A percentile compares a stretch with the other conserved stretches of the same genome.
These are phyloP conservation scores for Trypanosoma scelopori DNA, from an alignment of 208 protist genomes.

Conservation along the genomic window DNA sequence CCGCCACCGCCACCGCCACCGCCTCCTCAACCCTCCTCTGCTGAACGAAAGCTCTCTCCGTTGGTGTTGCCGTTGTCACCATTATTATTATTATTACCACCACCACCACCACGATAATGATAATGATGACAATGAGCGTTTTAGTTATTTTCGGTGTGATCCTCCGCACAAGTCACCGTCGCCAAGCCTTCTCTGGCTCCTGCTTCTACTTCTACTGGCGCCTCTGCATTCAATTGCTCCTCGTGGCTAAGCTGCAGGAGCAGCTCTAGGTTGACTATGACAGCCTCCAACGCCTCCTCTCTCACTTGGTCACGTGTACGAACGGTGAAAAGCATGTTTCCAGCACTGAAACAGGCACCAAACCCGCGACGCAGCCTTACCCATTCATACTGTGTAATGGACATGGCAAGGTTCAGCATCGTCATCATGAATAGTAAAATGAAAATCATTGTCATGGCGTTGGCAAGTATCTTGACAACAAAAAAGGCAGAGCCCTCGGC, in stretches of 20 bases:
- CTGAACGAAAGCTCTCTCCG: no score
- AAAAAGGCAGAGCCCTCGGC: constrained; percentile 29
- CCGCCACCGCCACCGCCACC: no score
- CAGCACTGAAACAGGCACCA: constrained; percentile 41
- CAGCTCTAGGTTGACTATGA: constrained; percentile 47
- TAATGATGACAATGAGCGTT: no score
- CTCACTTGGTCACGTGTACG: constrained; percentile 49
- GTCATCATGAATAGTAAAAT: constrained; percentile 54
- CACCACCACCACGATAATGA: background rate
- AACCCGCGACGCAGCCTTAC: constrained; percentile 43
- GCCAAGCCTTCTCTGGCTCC: background rate
- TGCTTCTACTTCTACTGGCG: background rate
- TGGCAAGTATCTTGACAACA: constrained; percentile 34
- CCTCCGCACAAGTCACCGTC: background rate
- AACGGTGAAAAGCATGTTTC: constrained; percentile 40
- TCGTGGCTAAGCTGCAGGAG: constrained; percentile 38
- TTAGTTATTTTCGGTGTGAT: background rate
- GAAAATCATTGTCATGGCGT: constrained; percentile 42
- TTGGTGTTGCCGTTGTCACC: background rate
- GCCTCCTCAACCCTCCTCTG: no score
- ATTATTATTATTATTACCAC: no score
- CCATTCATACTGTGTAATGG: constrained; percentile 62
- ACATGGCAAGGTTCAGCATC: constrained; percentile 62
- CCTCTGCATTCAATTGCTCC: constrained; percentile 18
- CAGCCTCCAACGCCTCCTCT: constrained; percentile 36